These are phyloP conservation scores for Boeremia exigua DNA, from an alignment of 2,329 filamentous ascomycete species.

Conservation along the genomic window DNA sequence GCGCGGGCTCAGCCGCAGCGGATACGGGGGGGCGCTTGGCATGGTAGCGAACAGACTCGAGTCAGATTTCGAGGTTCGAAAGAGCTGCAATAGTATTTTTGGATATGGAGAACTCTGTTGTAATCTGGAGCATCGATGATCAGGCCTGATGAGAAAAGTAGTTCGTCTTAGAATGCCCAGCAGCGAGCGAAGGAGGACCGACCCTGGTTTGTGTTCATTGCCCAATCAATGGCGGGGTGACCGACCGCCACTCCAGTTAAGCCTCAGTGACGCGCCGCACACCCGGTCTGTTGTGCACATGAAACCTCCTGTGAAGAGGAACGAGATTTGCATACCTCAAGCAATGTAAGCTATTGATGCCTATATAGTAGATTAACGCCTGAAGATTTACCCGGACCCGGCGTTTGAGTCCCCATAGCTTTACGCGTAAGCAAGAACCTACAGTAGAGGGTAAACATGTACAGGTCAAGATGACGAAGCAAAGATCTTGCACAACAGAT, in stretches of 20 bases:
- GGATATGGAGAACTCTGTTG: not conserved
- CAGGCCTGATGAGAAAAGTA: not conserved
- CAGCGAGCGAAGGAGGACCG: conserved; percentile 3
- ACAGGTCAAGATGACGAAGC: no score
- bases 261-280: conserved; percentile 5
- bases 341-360: not conserved
- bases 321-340: not conserved
- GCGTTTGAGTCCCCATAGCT: no score
- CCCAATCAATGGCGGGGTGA: conserved; percentile 12
- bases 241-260: conserved; percentile 1
- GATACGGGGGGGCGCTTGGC: conserved; percentile 16
- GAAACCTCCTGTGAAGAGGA: not conserved
- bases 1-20: conserved; percentile 15
- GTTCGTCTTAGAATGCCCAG: not conserved
- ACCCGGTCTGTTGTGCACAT: not conserved
- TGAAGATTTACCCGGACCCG: no score
- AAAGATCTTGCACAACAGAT: no score
- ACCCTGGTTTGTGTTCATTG: conserved; percentile 6
- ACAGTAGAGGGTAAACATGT: no score
- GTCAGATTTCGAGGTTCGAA: not conserved
- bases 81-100: not conserved
- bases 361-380: no score
- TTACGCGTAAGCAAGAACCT: no score
- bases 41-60: conserved; percentile 6
- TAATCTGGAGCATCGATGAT: not conserved